phyloP scores from a whole-genome alignment of 441 rosid species.

The Caryocar brasiliense region DNA sequence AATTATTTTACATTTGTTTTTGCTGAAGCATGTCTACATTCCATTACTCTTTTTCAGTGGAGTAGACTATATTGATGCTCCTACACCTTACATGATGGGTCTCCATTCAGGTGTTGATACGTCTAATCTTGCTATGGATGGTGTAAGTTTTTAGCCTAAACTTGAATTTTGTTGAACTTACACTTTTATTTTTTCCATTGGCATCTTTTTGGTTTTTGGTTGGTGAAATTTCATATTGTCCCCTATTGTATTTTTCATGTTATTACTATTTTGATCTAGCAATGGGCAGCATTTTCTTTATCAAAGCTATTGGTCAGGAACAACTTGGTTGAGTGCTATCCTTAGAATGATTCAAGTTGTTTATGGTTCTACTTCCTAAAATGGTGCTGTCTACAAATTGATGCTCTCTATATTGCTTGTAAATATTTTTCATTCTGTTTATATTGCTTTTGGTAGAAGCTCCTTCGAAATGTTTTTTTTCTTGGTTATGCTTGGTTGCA shows the following conservation, averaged over 20 bases:
- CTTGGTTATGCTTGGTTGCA: not conserved
- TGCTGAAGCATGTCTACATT: conserved; percentile 99
- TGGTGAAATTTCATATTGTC: not conserved
- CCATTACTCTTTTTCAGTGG: conserved; percentile 99
- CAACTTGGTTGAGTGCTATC: not conserved
- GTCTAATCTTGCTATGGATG: conserved; percentile 75
- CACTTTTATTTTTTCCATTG: not conserved
- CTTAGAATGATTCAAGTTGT: not conserved
- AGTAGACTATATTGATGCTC: conserved; percentile 98
- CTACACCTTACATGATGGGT: conserved; percentile 99
- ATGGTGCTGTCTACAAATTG: not conserved
- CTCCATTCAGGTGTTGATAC: conserved; percentile 96
- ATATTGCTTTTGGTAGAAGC: too few species aligned
- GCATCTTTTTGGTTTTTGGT: not conserved
- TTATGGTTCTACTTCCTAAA: not conserved
- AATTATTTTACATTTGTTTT: conserved; percentile 46
- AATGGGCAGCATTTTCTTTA: not conserved
- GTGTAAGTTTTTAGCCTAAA: conserved; percentile 54
- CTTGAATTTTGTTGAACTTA: not conserved
- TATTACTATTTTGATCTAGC: not conserved
- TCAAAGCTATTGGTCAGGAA: not conserved
- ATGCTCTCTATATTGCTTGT: too few species aligned
- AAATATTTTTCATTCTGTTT: not conserved
- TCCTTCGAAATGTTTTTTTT: too few species aligned
- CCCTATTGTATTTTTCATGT: too few species aligned